Conservation (phyloP, 495 filamentous ascomycete species). For the Xylaria bambusicola region DNA sequence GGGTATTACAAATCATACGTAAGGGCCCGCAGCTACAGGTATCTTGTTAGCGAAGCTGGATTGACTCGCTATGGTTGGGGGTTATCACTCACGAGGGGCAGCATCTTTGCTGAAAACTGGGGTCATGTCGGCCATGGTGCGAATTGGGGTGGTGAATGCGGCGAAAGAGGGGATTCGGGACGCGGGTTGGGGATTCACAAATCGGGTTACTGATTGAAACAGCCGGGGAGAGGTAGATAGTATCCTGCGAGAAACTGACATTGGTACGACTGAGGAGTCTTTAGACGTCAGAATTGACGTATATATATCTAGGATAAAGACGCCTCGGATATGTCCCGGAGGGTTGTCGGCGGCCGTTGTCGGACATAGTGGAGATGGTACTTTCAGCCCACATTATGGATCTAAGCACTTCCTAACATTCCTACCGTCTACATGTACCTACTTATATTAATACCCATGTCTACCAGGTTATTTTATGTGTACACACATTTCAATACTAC, state of each 20-base stretch:
- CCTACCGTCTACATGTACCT: no score
- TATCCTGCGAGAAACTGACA: constrained; percentile 14
- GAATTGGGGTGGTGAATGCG: constrained; percentile 22
- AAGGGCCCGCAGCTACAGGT: constrained; percentile 54
- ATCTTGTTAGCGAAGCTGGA: constrained; percentile 21
- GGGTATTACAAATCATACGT: constrained; percentile 42
- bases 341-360: background rate
- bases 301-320: background rate
- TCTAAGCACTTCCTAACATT: no score
- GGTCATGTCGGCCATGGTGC: constrained; percentile 49
- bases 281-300: constrained; percentile 10
- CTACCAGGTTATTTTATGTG: no score
- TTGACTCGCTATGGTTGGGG: background rate
- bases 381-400: no score
- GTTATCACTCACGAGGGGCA: constrained; percentile 47
- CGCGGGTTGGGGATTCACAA: background rate
- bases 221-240: constrained; percentile 7
- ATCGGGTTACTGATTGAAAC: background rate
- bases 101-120: constrained; percentile 56
- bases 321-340: background rate
- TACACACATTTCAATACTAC: no score
- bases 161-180: constrained; percentile 12
- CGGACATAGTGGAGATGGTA: background rate
- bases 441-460: no score
- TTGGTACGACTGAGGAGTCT: background rate